These are phyloP conservation scores for Hsuehochloa calcarea DNA, from an alignment of 176 grass and related monocot genomes.

Conservation along the genomic window DNA sequence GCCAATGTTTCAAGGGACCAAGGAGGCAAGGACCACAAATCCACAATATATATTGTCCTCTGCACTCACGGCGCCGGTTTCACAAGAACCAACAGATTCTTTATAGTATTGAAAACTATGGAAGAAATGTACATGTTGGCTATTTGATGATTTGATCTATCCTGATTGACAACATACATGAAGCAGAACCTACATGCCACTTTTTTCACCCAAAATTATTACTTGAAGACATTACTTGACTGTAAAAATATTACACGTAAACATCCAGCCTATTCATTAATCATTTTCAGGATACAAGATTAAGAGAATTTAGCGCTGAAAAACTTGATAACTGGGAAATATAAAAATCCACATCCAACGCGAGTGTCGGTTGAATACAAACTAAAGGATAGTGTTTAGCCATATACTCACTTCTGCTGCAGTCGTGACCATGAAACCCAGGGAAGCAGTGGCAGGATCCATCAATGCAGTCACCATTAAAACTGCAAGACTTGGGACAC, in stretches of 20 bases:
- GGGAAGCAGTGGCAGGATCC: constrained; percentile 88
- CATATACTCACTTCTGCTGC: constrained; percentile 69
- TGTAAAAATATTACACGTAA: background rate
- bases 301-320: background rate
- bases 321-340: background rate
- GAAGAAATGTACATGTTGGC: background rate
- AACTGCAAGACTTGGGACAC: constrained; percentile 75
- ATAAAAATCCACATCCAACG: background rate
- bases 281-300: constrained; percentile 1
- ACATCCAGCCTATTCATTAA: background rate
- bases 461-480: constrained; percentile 91
- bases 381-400: background rate
- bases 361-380: background rate
- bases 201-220: background rate
- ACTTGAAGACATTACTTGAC: background rate
- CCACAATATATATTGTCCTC: background rate
- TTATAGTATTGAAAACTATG: background rate
- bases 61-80: background rate
- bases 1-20: background rate
- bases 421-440: constrained; percentile 86
- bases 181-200: background rate
- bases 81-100: constrained; percentile 21
- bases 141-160: background rate
- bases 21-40: background rate
- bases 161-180: background rate